These are phyloP conservation scores for Zygosaccharomyces pseudorouxii DNA, from an alignment of 805 yeast genomes.

Conservation along the genomic window DNA sequence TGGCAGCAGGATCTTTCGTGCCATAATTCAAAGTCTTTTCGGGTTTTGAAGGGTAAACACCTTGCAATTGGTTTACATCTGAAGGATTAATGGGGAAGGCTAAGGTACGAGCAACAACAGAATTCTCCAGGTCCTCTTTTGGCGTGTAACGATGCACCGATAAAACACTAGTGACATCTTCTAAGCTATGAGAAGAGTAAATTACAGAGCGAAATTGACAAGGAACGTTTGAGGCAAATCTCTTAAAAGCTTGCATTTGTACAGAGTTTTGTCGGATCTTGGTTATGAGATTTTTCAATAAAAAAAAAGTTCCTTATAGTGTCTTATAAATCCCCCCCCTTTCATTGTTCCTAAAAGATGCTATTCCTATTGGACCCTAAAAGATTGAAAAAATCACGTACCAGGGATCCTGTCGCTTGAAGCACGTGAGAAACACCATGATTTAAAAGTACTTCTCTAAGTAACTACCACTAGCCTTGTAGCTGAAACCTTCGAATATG, in stretches of 20 bases:
- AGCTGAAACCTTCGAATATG: constrained; percentile 37
- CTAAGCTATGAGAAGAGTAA: constrained; percentile 29
- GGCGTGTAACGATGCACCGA: constrained; percentile 29
- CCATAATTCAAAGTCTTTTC: constrained; percentile 48
- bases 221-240: constrained; percentile 25
- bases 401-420: not conserved
- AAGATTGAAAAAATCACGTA: not conserved
- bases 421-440: not conserved
- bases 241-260: constrained; percentile 14
- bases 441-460: constrained; percentile 32
- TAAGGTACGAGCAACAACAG: constrained; percentile 56
- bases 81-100: constrained; percentile 91
- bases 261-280: too few relatives aligned
- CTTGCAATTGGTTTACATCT: constrained; percentile 79
- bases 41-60: constrained; percentile 80
- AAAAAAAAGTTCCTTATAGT: not conserved
- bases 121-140: constrained; percentile 21
- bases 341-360: not conserved
- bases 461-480: constrained; percentile 35
- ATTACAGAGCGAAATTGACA: constrained; percentile 29
- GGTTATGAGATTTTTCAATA: not conserved
- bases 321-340: not conserved
- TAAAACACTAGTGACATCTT: constrained; percentile 29
- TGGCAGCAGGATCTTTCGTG: constrained; percentile 63
- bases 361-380: not conserved